Evolutionary conservation across 495 filamentous ascomycete genomes (phyloP), one percentile per base, ranked within the genome.

Genomic region (Aspergillus baeticus): DNA sequence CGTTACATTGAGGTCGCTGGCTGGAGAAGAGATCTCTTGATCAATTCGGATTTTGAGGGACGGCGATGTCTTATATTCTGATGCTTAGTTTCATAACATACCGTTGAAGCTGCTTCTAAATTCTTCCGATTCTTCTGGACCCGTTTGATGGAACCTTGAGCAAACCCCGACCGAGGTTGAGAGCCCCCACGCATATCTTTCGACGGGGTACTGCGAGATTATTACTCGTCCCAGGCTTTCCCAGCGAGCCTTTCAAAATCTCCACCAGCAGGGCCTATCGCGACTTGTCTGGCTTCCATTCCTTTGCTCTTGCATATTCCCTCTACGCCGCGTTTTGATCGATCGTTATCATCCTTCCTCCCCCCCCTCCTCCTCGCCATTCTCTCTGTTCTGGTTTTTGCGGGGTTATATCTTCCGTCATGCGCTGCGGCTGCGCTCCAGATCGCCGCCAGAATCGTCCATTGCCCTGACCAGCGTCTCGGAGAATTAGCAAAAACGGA

Each of bases 361-460:
- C 31, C 37, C 31, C 29, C 23, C 14, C 31, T 20, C 36, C 35
- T 17, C 41, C 33, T 45, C 33, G 23, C 26, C 34, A 11, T 41
- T 36, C 46, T 15, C 26, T 34, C 50, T 42, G 23, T 51, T 6
- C 44, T 43, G 55, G 53, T 56, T 51, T 51, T 44, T 37, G 34
- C 49, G 51, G 53, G 35, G 49, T 23, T 29, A 8, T 8, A n/a
- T 21, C 37, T 38, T 59, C 52, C 54, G 63, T 60, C 60, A 66
- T 66, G 63, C 51, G 63, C 60, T 60, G 50, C 57, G 31, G 55
- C 43, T 58, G 55, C 60, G 38, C 54, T 57, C 41, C 47, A 51
- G 31, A 59, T 44, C 61, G 42, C 55, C 48, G 49, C 51, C 58
- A 61, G 38, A 57, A 57, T 54, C 54, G 54, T 53, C 50, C 51